These are phyloP conservation scores for Citrus sinensis DNA, from an alignment of 345 rosid species.

Conservation along the genomic window DVS_A1.0 CM039161.1:194001-194500, in stretches of 20 bases:
- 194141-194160: too few species aligned
- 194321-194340: too few species aligned
- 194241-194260: background rate
- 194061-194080: too few species aligned
- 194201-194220: too few species aligned
- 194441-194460: too few species aligned
- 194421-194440: background rate
- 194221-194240: background rate
- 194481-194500: too few species aligned
- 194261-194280: background rate
- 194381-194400: background rate
- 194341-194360: background rate
- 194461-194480: background rate
- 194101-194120: too few species aligned
- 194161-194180: background rate
- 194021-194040: too few species aligned
- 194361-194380: background rate
- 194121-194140: too few species aligned
- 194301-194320: background rate
- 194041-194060: too few species aligned
- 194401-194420: constrained; percentile 23
- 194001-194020: too few species aligned
- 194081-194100: too few species aligned
- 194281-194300: background rate
- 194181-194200: background rate